These are phyloP conservation scores for Monilinia fructicola DNA, from an alignment of 2,329 filamentous ascomycete species.

Conservation along the genomic window DNA sequence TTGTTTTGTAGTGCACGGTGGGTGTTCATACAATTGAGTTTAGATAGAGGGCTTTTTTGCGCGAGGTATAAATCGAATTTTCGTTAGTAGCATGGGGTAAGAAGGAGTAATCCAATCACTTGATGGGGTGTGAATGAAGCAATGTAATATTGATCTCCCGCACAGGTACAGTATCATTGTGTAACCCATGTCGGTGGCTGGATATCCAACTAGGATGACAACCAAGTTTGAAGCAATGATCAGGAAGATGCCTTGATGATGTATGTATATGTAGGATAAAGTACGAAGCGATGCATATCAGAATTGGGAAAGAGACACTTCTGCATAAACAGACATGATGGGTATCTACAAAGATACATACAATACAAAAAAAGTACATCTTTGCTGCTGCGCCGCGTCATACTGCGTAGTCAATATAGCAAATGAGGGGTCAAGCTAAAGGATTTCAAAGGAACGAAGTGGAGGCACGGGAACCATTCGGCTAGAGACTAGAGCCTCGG, in stretches of 20 bases:
- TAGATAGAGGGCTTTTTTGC: background rate
- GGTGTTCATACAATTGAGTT: slow-evolving; percentile 8
- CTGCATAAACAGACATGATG: slow-evolving; percentile 10
- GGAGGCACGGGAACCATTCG: slow-evolving; percentile 12
- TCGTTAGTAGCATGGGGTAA: slow-evolving; percentile 4
- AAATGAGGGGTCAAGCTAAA: slow-evolving; percentile 13
- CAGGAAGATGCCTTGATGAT: background rate
- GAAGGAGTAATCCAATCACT: background rate
- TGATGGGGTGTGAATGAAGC: slow-evolving; percentile 1
- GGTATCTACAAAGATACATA: background rate
- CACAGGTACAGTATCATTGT: slow-evolving; percentile 11
- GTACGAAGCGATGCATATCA: slow-evolving; percentile 8
- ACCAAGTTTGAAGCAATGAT: slow-evolving; percentile 1
- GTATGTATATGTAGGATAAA: background rate
- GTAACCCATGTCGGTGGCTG: slow-evolving; percentile 23
- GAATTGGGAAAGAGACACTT: slow-evolving; percentile 10
- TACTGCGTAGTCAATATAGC: slow-evolving; percentile 5
- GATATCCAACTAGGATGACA: slow-evolving; percentile 5
- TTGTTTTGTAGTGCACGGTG: slow-evolving; percentile 14
- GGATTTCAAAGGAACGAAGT: slow-evolving; percentile 1
- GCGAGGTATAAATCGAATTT: slow-evolving; percentile 10
- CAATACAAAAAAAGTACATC: background rate
- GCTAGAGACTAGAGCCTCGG: background rate
- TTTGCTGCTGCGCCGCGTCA: slow-evolving; percentile 8
- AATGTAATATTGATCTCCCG: slow-evolving; percentile 1